Conservation (phyloP, 75 land plant species). For the Cupressus sempervirens region DNA sequence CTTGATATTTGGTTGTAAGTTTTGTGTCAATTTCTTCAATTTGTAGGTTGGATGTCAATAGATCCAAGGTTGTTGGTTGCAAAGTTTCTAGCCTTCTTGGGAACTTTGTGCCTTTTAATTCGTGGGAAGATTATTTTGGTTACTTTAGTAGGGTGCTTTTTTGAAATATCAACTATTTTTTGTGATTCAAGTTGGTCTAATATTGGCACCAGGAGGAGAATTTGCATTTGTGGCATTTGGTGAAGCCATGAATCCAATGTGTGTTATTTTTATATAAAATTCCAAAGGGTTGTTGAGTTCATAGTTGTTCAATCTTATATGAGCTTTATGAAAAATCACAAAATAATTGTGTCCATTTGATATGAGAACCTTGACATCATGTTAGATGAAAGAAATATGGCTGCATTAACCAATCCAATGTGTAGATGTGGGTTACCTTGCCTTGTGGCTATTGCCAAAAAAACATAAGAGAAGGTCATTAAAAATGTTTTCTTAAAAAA, state of each 20-base stretch:
- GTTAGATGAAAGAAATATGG: no score
- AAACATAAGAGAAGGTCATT: no score
- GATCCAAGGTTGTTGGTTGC: slow-evolving; percentile 74
- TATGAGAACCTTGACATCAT: neutral
- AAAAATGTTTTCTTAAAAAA: no score
- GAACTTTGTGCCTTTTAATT: slow-evolving; percentile 62
- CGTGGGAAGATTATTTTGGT: slow-evolving; percentile 81
- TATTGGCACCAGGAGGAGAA: slow-evolving; percentile 98
- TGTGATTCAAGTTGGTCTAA: slow-evolving; percentile 84
- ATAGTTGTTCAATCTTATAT: neutral
- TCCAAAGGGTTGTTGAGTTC: neutral
- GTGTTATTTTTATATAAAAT: neutral
- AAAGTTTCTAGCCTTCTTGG: slow-evolving; percentile 64
- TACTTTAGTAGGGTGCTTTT: slow-evolving; percentile 66
- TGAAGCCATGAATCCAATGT: slow-evolving; percentile 95
- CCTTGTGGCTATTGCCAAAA: no score
- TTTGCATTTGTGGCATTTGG: slow-evolving; percentile 99
- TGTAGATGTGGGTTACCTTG: no score
- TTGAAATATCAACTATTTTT: slow-evolving; percentile 88
- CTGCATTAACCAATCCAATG: neutral
- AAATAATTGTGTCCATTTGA: neutral
- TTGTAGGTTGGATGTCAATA: no score
- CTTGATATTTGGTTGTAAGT: neutral
- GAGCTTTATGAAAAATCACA: neutral
- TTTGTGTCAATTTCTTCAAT: no score